Evolutionary conservation across 176 grass and related monocot species (phyloP).

Genomic region (Oryza australiensis): DNA sequence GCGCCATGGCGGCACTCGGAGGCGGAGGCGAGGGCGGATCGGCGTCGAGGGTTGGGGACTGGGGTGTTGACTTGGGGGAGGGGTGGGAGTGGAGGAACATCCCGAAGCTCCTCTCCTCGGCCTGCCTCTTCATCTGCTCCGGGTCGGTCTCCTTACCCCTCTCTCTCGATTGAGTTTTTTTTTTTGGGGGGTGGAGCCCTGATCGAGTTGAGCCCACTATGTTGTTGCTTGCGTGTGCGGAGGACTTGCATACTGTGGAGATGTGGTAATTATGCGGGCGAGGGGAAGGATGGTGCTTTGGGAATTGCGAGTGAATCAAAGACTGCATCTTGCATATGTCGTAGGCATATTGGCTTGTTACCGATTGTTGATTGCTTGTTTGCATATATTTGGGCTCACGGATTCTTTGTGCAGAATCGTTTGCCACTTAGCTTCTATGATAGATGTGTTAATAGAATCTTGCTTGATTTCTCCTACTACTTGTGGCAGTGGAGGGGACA

Average conservation of each 20-base stretch:
- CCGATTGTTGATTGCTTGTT: neutral
- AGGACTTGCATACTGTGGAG: too few relatives aligned
- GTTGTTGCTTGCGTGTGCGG: neutral
- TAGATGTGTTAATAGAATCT: neutral
- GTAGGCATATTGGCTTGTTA: neutral
- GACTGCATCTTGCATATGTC: neutral
- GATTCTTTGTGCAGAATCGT: neutral
- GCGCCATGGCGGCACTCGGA: slow-evolving; percentile 31
- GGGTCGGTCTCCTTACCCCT: slow-evolving; percentile 35
- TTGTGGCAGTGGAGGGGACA: neutral
- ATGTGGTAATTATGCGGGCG: too few relatives aligned
- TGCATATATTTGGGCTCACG: neutral
- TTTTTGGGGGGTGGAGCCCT: too few relatives aligned
- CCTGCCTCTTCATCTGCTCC: slow-evolving; percentile 57
- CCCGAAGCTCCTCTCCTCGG: slow-evolving; percentile 52
- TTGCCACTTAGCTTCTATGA: neutral
- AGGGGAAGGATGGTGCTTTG: neutral
- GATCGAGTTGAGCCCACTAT: neutral
- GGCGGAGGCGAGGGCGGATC: slow-evolving; percentile 19
- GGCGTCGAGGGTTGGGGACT: slow-evolving; percentile 51
- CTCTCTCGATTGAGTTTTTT: neutral
- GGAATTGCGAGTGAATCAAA: neutral
- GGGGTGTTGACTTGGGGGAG: slow-evolving; percentile 42
- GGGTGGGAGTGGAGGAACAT: slow-evolving; percentile 52
- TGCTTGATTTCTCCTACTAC: neutral